Evolutionary conservation across 1,139 yeast genomes (phyloP), one percentile per base, ranked within the genome.

Genomic region (Kluyveromyces sp.): DNA sequence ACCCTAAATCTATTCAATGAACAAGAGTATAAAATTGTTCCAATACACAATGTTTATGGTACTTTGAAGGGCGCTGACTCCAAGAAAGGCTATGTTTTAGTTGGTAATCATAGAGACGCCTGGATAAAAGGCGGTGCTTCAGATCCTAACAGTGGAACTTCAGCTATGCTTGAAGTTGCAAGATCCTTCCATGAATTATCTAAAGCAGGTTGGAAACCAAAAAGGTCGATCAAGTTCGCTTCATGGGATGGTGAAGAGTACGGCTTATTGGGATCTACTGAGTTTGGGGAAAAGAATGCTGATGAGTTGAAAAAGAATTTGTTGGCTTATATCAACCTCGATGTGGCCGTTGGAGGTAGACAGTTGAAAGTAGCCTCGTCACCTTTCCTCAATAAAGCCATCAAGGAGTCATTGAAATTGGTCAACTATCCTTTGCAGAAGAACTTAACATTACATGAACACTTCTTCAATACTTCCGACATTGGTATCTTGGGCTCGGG

Each of bases 201-300:
- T 34, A 55, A 64, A 43, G 47, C 56, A 2, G 85, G 84, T 4
- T 81, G 83, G 83, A 70, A 69, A 53, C 87, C 87, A n/a, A 60
- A 68, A 42, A 70, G 83, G 53, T 74, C 83, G 0, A 76, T 81
- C 43, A 49, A 68, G 39, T 68, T 80, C 36, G 84, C 80, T 0
- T 76, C 83, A 17, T 80, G 86, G 86, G 87, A 81, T 56, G 88
- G 83, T 45, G 87, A 81, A 60, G 87, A 81, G 60, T 78, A 77
- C 50, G 86, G 79, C 0, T 62, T 81, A 22, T 54, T 81, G 13
- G 87, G 88, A 1, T 77, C 83, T 2, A 81, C 86, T 3, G 86
- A 79, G 47, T 79, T 72, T 70, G 86, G 82, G 25, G 86, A 80
- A 57, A 77, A 74, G 46, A 66, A 73, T 19, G 41, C 36, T 6